Conservation (phyloP, 1,139 yeast species). For the Debaryomyces fabryi region DNA sequence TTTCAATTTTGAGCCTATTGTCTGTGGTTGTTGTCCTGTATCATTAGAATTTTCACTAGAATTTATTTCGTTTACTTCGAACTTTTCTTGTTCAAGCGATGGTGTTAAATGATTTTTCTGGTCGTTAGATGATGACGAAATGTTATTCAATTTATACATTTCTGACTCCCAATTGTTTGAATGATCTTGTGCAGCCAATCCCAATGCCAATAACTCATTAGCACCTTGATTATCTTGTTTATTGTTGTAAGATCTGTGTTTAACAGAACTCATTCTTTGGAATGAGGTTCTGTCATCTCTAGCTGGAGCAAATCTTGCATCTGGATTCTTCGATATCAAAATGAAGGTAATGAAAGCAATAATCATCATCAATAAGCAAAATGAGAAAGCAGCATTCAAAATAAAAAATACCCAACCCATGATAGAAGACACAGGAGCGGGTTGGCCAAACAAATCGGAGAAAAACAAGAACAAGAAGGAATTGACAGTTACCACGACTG, state of each 20-base stretch:
- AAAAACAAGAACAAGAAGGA: conserved; percentile 75
- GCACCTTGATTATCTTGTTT: conserved; percentile 28
- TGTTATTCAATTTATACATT: conserved; percentile 53
- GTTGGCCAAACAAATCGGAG: conserved; percentile 71
- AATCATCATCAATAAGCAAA: conserved; percentile 62
- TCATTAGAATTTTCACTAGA: conserved; percentile 8
- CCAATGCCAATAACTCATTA: conserved; percentile 67
- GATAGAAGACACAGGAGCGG: conserved; percentile 65
- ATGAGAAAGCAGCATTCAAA: conserved; percentile 75
- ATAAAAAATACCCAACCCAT: conserved; percentile 84
- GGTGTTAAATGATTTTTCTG: conserved; percentile 10
- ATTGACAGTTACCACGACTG: conserved; percentile 65
- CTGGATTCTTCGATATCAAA: conserved; percentile 73
- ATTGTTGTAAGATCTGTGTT: conserved; percentile 19
- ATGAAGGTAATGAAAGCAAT: conserved; percentile 60
- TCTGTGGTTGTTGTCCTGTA: not conserved
- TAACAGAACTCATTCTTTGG: conserved; percentile 57
- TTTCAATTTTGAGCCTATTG: conserved; percentile 27
- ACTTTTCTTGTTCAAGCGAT: conserved; percentile 8
- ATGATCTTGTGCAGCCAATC: conserved; percentile 74
- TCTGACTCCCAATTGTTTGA: conserved; percentile 69
- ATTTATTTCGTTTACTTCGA: conserved; percentile 6
- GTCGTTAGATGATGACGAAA: conserved; percentile 18
- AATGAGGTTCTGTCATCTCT: conserved; percentile 83
- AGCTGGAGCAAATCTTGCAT: conserved; percentile 80